Percentiles rank a stretch among this genome's conserved stretches.
Evolutionary conservation across 805 yeast species (phyloP).

Genomic region (Wickerhamiella allomyrinae): DNA sequence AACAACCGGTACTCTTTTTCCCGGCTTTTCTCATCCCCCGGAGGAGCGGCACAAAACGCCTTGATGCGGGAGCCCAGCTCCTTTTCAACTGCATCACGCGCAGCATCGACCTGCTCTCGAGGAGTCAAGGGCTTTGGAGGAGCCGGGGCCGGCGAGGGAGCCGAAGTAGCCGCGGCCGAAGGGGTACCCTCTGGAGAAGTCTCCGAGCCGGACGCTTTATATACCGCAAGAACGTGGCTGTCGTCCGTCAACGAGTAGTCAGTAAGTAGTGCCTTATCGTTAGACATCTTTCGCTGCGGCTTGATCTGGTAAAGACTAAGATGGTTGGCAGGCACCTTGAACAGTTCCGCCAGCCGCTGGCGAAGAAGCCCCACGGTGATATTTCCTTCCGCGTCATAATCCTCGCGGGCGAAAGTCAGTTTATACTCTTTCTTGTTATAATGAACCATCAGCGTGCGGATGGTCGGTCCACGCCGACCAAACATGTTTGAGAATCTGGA

Average conservation of each 20-base stretch:
- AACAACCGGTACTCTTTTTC: conserved; percentile 22
- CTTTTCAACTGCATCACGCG: conserved; percentile 15
- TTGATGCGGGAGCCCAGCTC: conserved; percentile 18
- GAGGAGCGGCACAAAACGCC: conserved; percentile 14
- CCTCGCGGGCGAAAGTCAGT: conserved; percentile 17
- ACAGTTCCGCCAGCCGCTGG: conserved; percentile 38
- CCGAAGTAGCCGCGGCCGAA: conserved; percentile 2
- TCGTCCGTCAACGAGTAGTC: conserved; percentile 14
- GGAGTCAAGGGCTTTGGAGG: conserved; percentile 14
- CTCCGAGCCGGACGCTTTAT: conserved; percentile 3
- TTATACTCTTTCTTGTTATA: conserved; percentile 13
- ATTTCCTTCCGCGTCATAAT: conserved; percentile 42
- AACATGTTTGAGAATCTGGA: neutral
- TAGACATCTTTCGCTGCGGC: conserved; percentile 13
- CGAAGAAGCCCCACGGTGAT: conserved; percentile 52
- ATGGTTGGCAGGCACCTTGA: conserved; percentile 29
- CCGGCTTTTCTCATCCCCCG: conserved; percentile 14
- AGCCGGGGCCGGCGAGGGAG: conserved; percentile 10
- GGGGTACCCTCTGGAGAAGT: neutral
- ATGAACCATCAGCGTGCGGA: conserved; percentile 12
- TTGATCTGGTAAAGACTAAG: conserved; percentile 11
- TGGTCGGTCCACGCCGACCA: neutral
- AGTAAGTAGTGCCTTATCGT: conserved; percentile 10
- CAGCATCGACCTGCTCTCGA: conserved; percentile 18
- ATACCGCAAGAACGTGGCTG: conserved; percentile 17